Conservation (phyloP, 805 yeast species). For the Metschnikowia santaceciliae region DNA sequence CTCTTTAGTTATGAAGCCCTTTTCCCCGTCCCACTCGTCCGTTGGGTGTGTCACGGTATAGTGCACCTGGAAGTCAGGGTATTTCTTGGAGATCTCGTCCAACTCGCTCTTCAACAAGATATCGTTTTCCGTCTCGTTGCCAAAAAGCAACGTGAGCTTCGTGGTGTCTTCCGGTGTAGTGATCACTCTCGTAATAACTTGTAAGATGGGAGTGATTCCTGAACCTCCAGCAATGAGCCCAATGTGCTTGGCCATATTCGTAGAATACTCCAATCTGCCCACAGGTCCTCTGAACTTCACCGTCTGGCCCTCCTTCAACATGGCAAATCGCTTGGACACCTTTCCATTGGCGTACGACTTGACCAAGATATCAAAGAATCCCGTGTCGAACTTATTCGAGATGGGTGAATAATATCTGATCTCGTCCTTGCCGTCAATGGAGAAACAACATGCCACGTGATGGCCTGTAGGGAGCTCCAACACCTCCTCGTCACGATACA, state of each 20-base stretch:
- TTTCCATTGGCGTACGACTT: slow-evolving; percentile 71
- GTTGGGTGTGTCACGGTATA: slow-evolving; percentile 56
- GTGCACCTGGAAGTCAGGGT: slow-evolving; percentile 58
- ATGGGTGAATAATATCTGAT: slow-evolving; percentile 75
- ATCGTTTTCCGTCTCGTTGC: slow-evolving; percentile 75
- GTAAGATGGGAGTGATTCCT: slow-evolving; percentile 87
- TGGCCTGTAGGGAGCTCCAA: slow-evolving; percentile 72
- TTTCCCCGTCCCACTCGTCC: slow-evolving; percentile 50
- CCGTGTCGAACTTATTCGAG: slow-evolving; percentile 63
- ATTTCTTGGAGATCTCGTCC: slow-evolving; percentile 61
- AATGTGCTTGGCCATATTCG: slow-evolving; percentile 59
- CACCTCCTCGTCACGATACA: slow-evolving; percentile 56
- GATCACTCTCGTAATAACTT: slow-evolving; percentile 66
- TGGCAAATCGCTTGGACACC: slow-evolving; percentile 65
- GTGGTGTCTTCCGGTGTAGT: slow-evolving; percentile 68
- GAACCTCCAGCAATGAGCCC: slow-evolving; percentile 82
- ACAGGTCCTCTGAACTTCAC: slow-evolving; percentile 78
- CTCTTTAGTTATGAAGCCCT: slow-evolving; percentile 59
- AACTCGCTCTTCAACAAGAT: slow-evolving; percentile 68
- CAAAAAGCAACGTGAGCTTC: slow-evolving; percentile 58
- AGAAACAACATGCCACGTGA: slow-evolving; percentile 59
- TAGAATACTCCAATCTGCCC: slow-evolving; percentile 58
- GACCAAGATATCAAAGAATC: slow-evolving; percentile 72
- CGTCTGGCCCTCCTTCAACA: slow-evolving; percentile 57
- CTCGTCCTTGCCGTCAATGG: slow-evolving; percentile 47